Evolutionary conservation across 2,329 filamentous ascomycete species (phyloP), one percentile per base, ranked within the genome.

Genomic region (Microthyrium microscopicum): DNA sequence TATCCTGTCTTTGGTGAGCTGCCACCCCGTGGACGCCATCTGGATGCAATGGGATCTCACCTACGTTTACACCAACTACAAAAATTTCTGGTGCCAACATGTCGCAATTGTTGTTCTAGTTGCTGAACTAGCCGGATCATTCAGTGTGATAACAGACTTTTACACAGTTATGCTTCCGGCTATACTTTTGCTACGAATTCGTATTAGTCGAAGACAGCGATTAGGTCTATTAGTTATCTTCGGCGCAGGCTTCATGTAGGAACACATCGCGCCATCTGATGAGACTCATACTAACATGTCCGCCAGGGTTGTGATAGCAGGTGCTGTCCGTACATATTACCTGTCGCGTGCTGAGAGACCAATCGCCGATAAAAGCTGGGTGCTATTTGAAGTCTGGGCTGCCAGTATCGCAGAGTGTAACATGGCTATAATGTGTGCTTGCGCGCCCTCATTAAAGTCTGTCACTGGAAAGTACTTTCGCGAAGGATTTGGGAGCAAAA

Each of bases 321-420:
- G 48, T 19, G 42, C 47, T 18, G 45, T 46, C 20, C 42, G 54
- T 13, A 52, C 53, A n/a, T 41, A 46, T 19, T 51, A 48, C 33
- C 42, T 52, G 11, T n/a, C 25, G 15, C 25, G 20, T 13, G 28
- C 16, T 9, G n/a, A 21, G 9, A 29, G 9, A 4, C 27, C 30
- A 15, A 16, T 31, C 11, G 13, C 13, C 27, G 34, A 36, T 22
- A 36, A 33, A 15, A 17, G 16, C 9, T 32, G 36, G 36, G 13
- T 15, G 4, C 27, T 20, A 19, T 39, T 30, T 26, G 26, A 39
- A 13, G 19, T 34, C 8, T 39, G 21, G 22, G 9, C 29, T 15
- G 20, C 28, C 12, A 25, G 24, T 12, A 36, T 37, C 20, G 27
- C 24, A n/a, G 37, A 39, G 13, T 22, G 18, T 12, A 27, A 39